Evolutionary conservation across 306 rosid genomes (phyloP), one percentile per base, ranked within the genome.

Genomic region (Fragaria ananassa): DNA sequence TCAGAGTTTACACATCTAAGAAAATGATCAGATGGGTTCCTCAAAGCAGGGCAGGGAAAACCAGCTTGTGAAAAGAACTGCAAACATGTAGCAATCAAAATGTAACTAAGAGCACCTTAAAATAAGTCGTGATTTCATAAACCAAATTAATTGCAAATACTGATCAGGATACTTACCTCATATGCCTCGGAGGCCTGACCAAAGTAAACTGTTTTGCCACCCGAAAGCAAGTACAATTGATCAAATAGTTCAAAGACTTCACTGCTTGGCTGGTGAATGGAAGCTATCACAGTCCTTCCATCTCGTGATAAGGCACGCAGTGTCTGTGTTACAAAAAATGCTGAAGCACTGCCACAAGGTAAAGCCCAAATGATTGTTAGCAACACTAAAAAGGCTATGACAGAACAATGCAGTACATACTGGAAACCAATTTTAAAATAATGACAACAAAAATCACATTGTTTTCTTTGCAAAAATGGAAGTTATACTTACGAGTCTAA

Each of bases 51-150:
- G 87, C 99, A 95, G 14, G 99, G 99, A 81, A 95, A 95, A 29
- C 99, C 98, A 73, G 98, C 97, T 84, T 88, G 99, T 67, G 90
- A 91, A 88, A 95, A 95, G 86, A 95, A 95, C 98, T 95, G 89
- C 86, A 82, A 6, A 76, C 10, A 14, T 8, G 3, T 35, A 79
- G 64, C 37, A 64, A 58, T 6, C 61, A 29, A 10, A 19, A n/a
- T 53, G 46, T 27, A 39, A 34, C 12, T 51, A 41, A 44, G 64
- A 15, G 15, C 37, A 71, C 68, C 37, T 17, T 8, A 15, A 10
- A 2, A 17, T 63, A 7, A 63, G 5, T 27, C 7, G 29, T 27
- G 5, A 27, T 6, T 19, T 13, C 69, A 34, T 18, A 23, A 64
- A 64, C 14, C 12, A 37, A 35, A 8, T 18, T 2, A 15, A 14